A percentile compares a stretch with the other conserved stretches of the same genome.
phyloP scores from a whole-genome alignment of 2,329 filamentous ascomycete genomes.

The Colletotrichum australisinense region DNA sequence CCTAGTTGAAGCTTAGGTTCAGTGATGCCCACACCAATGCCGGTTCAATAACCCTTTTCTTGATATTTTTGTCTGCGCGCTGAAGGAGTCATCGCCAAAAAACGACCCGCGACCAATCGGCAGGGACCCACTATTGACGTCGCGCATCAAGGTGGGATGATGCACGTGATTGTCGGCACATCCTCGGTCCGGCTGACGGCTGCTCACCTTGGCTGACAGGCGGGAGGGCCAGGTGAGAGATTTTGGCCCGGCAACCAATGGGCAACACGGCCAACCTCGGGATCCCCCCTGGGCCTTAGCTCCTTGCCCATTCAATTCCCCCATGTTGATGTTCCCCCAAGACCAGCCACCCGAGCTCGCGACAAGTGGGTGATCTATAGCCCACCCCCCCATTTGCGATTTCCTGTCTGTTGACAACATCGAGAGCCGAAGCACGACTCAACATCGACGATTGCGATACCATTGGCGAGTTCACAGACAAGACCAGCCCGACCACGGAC shows the following conservation, averaged over 20 bases:
- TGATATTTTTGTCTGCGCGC: conserved; percentile 6
- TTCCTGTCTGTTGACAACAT: conserved; percentile 8
- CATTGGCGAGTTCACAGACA: neutral
- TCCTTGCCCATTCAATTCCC: conserved; percentile 20
- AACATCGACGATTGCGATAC: neutral
- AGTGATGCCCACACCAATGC: neutral
- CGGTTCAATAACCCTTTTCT: conserved; percentile 12
- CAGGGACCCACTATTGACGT: conserved; percentile 9
- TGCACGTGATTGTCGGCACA: conserved; percentile 20
- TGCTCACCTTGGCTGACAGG: neutral
- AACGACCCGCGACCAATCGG: neutral
- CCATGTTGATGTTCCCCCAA: conserved; percentile 30
- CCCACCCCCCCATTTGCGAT: conserved; percentile 12
- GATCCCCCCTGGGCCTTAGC: conserved; percentile 29
- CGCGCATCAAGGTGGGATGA: conserved; percentile 17
- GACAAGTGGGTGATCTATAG: conserved; percentile 31
- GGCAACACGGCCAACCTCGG: conserved; percentile 36
- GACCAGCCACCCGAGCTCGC: conserved; percentile 36
- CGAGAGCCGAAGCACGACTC: neutral
- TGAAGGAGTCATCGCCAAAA: conserved; percentile 33
- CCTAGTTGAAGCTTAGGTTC: neutral
- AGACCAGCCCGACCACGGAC: neutral
- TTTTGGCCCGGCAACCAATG: conserved; percentile 38
- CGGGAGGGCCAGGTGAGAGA: neutral
- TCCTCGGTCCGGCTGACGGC: conserved; percentile 4